These are phyloP conservation scores for Furcasterigmium furcatum DNA, from an alignment of 2,329 filamentous ascomycete genomes.

Conservation along the genomic window DNA sequence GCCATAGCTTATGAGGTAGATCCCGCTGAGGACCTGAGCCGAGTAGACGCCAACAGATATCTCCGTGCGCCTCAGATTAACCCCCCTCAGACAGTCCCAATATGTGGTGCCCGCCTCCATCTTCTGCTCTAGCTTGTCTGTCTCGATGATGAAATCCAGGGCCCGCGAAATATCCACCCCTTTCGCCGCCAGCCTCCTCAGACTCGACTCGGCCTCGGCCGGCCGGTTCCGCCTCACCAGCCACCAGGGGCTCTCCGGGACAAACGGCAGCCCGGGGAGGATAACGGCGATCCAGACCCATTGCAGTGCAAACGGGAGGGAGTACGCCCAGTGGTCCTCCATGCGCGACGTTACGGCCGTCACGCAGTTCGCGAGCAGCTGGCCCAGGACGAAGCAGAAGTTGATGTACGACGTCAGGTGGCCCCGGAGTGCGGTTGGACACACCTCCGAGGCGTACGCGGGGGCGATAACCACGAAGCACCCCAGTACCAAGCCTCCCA, in stretches of 20 bases:
- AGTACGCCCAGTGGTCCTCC: conserved; percentile 44
- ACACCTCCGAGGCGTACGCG: conserved; percentile 59
- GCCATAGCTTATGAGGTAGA: conserved; percentile 62
- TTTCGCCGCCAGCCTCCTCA: conserved; percentile 39
- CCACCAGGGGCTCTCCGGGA: conserved; percentile 50
- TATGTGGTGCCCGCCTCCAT: conserved; percentile 46
- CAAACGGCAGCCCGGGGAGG: conserved; percentile 39
- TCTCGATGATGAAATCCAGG: conserved; percentile 54
- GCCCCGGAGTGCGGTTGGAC: conserved; percentile 54
- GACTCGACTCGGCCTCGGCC: conserved; percentile 34
- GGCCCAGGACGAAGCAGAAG: conserved; percentile 60
- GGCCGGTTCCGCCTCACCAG: conserved; percentile 36
- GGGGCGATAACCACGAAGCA: conserved; percentile 58
- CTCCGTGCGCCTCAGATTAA: conserved; percentile 49
- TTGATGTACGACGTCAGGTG: conserved; percentile 60
- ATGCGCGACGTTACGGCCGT: conserved; percentile 37
- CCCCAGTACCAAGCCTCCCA: conserved; percentile 57
- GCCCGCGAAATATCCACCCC: conserved; percentile 44
- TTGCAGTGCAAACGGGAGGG: conserved; percentile 45
- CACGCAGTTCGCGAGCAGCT: conserved; percentile 49
- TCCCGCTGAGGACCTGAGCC: conserved; percentile 62
- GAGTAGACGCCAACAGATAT: conserved; percentile 60
- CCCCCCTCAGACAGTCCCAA: conserved; percentile 44
- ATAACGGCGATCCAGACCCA: conserved; percentile 47
- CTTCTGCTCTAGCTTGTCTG: conserved; percentile 52